Evolutionary conservation across 73 alveolate species (phyloP).

Genomic region (Breviolum minutum): DNA sequence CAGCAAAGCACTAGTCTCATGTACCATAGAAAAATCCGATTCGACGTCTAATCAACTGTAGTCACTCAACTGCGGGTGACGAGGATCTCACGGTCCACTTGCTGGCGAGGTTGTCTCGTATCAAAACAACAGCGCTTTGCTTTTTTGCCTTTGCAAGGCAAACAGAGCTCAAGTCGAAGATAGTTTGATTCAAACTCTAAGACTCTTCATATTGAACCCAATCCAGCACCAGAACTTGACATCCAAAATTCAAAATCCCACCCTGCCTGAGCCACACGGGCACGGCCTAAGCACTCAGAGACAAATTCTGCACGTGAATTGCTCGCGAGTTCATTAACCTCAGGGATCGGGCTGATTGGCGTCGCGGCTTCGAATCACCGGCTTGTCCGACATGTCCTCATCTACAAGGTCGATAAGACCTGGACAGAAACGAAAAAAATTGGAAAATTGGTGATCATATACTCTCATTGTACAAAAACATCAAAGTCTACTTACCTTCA

Average conservation of each 20-base stretch:
- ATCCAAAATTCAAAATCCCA: too few relatives aligned
- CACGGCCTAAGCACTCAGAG: constrained; percentile 20
- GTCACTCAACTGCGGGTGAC: not conserved
- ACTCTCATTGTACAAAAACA: not conserved
- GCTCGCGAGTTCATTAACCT: not conserved
- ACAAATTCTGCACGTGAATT: not conserved
- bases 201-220: too few relatives aligned
- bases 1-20: not conserved
- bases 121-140: constrained; percentile 91
- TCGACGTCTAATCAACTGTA: not conserved
- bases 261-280: constrained; percentile 89
- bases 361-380: constrained; percentile 77
- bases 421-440: not conserved
- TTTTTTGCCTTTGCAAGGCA: constrained; percentile 25
- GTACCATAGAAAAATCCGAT: not conserved
- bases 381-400: constrained; percentile 54
- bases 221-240: not conserved
- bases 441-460: not conserved
- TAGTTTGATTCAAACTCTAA: too few relatives aligned
- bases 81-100: not conserved
- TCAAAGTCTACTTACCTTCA: not conserved
- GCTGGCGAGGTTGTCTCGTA: not conserved
- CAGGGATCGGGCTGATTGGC: constrained; percentile 24
- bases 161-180: not conserved
- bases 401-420: constrained; percentile 60